These are phyloP conservation scores for sorghum (Sorghum bicolor) DNA, from an alignment of 176 grass and related monocot genomes.

Conservation along the genomic window DNA sequence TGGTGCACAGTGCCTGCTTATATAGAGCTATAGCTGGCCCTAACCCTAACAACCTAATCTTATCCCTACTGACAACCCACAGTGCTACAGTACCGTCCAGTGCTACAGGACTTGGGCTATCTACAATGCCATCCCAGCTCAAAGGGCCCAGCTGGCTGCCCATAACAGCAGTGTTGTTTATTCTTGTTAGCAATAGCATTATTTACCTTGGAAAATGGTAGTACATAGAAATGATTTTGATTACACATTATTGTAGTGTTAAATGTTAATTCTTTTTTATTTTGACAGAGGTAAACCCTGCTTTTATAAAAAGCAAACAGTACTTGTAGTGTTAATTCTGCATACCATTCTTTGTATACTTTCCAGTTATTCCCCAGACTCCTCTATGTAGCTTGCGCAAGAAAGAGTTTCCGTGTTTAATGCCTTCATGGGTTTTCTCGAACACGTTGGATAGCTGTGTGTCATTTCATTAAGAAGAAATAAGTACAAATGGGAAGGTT, in stretches of 20 bases:
- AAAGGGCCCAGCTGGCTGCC: too few species aligned
- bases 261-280: too few species aligned
- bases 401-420: neutral
- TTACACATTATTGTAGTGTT: conserved; percentile 9
- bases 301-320: too few species aligned
- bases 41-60: neutral
- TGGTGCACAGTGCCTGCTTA: neutral
- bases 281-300: too few species aligned
- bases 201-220: conserved; percentile 7
- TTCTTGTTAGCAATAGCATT: neutral
- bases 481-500: neutral
- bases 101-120: too few species aligned
- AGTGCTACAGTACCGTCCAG: neutral
- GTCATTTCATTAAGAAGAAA: neutral
- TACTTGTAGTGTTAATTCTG: conserved; percentile 5
- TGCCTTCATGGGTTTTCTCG: neutral
- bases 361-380: neutral
- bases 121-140: too few species aligned
- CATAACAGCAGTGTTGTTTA: neutral
- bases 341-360: conserved; percentile 15
- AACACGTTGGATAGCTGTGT: neutral
- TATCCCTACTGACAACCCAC: neutral
- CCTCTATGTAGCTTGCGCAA: neutral
- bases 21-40: neutral
- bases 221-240: conserved; percentile 2